Evolutionary conservation across 495 filamentous ascomycete species (phyloP).

Genomic region (Xylaria cubensis): DNA sequence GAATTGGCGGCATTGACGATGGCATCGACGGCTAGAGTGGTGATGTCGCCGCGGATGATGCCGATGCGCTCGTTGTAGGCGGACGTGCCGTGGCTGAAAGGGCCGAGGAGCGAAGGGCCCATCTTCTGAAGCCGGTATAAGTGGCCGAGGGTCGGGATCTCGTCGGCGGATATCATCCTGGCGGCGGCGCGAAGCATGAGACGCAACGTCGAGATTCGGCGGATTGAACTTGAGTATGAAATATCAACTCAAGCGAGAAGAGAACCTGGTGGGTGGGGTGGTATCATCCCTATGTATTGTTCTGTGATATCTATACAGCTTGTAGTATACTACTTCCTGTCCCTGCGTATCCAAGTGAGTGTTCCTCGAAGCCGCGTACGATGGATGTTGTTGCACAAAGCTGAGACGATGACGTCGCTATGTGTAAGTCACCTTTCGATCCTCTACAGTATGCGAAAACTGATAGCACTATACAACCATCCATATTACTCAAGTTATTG

Average conservation of each 20-base stretch:
- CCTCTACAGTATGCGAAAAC: not conserved
- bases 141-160: constrained; percentile 70
- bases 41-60: constrained; percentile 81
- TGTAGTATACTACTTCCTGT: not conserved
- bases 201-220: not conserved
- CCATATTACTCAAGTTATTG: not conserved
- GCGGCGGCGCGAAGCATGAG: constrained; percentile 26
- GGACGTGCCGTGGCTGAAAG: constrained; percentile 31
- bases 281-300: not conserved
- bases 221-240: not conserved
- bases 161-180: constrained; percentile 34
- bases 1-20: constrained; percentile 95
- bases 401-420: not conserved
- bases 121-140: constrained; percentile 64
- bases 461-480: not conserved
- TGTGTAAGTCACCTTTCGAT: not conserved
- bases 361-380: not conserved
- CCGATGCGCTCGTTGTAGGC: constrained; percentile 74
- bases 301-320: not conserved
- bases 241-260: not conserved
- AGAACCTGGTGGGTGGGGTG: not conserved
- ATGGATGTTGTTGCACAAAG: not conserved
- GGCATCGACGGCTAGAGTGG: constrained; percentile 74
- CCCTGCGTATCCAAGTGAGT: not conserved
- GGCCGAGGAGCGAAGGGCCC: constrained; percentile 27